Base-by-base conservation (phyloP, 2,329 filamentous ascomycete genomes). In the Alternaria brassicicola region DNA sequence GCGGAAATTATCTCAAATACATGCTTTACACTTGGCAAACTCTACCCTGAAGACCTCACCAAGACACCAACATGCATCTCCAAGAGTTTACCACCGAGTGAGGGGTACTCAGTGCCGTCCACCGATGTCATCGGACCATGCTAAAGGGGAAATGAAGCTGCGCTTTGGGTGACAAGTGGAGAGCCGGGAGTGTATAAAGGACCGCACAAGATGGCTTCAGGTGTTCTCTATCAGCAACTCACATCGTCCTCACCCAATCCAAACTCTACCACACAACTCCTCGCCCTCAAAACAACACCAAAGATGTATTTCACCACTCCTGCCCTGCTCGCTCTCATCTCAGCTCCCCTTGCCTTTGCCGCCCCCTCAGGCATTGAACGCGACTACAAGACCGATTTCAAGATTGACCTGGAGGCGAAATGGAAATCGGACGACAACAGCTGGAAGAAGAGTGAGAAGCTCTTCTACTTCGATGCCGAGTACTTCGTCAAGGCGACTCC, bases 401-500 rank as follows among this genome's bases (percentile, higher is more conserved):
- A 66, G 39, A 59, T 67, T 23, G 64, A 69, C 46, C 67, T 60
- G 46, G 63, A 70, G n/a, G 45, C 67, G 33, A 63, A 69, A 36
- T 72, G 65, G 64, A 59, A 52, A 28, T 48, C 55, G 3, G 6
- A 68, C 43, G 55, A 65, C 8, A 60, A 70, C 31, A 48, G 59
- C n/a, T 67, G 65, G 63, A 62, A 63, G 62, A 67, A 68, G 57
- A 59, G 62, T 13, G 68, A 69, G 41, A 69, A 69, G 42, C 45
- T 68, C 47, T 75, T 74, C 63, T 65, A 70, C 60, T 86, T 84
- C 76, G 84, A 83, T 55, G 82, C 80, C 17, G 81, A 78, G 56
- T 85, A 80, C 75, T 64, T 77, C 38, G 73, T 85, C 56, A 69
- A 78, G 41, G 83, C 84, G 15, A 80, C 76, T 4, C 83, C 83